A percentile compares a stretch with the other conserved stretches of the same genome.
Evolutionary conservation across 2,329 filamentous ascomycete species (phyloP).

Genomic region (Neopestalotiopsis rosae): DNA sequence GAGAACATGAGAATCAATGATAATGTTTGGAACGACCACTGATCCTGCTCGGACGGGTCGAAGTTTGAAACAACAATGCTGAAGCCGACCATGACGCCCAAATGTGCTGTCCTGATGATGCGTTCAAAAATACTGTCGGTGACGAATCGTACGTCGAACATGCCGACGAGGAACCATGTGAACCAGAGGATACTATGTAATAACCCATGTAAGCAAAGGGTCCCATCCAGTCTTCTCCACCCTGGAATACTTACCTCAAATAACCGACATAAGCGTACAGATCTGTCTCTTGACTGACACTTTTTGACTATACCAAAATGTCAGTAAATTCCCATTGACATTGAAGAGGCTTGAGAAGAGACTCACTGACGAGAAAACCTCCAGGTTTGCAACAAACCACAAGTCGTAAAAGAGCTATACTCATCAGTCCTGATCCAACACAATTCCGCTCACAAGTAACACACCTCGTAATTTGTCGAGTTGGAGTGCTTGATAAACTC

Average conservation of each 20-base stretch:
- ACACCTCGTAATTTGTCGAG: constrained; percentile 18
- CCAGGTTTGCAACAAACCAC: constrained; percentile 67
- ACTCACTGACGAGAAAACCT: constrained; percentile 58
- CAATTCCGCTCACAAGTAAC: neutral
- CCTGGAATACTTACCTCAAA: constrained; percentile 40
- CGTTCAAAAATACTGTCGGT: constrained; percentile 68
- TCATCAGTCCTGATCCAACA: neutral
- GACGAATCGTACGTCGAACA: constrained; percentile 70
- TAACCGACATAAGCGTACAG: constrained; percentile 54
- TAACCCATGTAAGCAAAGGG: neutral
- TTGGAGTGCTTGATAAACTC: constrained; percentile 14
- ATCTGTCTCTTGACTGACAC: constrained; percentile 23
- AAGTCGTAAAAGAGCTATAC: constrained; percentile 60
- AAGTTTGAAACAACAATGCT: constrained; percentile 59
- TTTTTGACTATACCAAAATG: constrained; percentile 20
- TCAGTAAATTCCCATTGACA: too few species aligned
- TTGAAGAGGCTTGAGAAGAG: constrained; percentile 14
- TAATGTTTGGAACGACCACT: constrained; percentile 41
- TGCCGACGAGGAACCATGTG: constrained; percentile 66
- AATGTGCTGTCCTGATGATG: constrained; percentile 60
- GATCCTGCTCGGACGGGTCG: constrained; percentile 39
- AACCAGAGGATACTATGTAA: constrained; percentile 57
- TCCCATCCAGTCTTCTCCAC: neutral
- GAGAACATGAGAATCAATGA: constrained; percentile 56
- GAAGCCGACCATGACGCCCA: constrained; percentile 68